These are phyloP conservation scores for Castanospermum australe DNA, from an alignment of 306 rosid genomes.

Conservation along the genomic window DNA sequence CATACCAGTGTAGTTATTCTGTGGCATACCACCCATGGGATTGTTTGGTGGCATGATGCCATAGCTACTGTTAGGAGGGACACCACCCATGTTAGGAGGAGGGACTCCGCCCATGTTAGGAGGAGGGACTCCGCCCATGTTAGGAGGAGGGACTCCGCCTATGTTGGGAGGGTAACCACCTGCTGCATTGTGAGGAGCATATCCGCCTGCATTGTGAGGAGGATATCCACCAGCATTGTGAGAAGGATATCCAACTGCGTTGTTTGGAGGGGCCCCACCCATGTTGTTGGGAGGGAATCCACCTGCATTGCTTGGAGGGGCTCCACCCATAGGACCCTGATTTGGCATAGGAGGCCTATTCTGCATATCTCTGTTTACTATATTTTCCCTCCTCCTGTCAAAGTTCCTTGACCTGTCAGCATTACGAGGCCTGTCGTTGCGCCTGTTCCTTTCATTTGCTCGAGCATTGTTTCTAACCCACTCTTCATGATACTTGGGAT, in stretches of 20 bases:
- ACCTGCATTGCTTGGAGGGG: neutral
- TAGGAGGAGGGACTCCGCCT: constrained; percentile 21
- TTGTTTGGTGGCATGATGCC: neutral
- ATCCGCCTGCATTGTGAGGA: constrained; percentile 15
- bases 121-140: constrained; percentile 17
- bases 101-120: constrained; percentile 11
- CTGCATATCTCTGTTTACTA: constrained; percentile 64
- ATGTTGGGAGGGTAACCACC: constrained; percentile 12
- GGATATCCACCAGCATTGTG: constrained; percentile 10
- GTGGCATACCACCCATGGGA: constrained; percentile 20
- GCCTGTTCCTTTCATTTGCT: constrained; percentile 93
- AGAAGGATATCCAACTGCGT: neutral
- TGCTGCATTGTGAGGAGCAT: neutral
- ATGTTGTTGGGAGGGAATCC: neutral
- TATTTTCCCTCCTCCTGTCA: constrained; percentile 83
- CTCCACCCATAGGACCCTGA: neutral
- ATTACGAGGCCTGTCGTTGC: constrained; percentile 87
- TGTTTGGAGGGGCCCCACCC: constrained; percentile 20
- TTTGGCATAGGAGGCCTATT: constrained; percentile 49
- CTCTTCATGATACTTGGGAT: constrained; percentile 88
- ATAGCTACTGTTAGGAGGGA: constrained; percentile 23
- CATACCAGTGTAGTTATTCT: constrained; percentile 19
- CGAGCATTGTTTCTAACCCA: constrained; percentile 90
- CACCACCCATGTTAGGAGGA: too few species aligned
- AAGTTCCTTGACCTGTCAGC: constrained; percentile 85